phyloP scores from a whole-genome alignment of 257 asterid species.

The Lantana camara region DNA sequence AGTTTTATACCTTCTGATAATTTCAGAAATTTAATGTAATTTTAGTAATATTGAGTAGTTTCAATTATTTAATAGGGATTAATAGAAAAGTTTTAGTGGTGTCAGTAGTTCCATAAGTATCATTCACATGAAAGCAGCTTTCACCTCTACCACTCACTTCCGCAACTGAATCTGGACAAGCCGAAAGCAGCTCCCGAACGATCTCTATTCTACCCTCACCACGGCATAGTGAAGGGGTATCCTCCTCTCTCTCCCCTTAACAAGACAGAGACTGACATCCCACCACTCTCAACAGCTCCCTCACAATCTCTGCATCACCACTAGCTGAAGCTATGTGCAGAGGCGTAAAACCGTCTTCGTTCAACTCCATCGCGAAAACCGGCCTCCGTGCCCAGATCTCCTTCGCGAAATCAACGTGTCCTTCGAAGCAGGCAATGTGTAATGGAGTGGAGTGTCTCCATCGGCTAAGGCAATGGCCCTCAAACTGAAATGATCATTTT shows the following conservation, averaged over 20 bases:
- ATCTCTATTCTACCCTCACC: conserved; percentile 34
- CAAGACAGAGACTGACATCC: conserved; percentile 34
- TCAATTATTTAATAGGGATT: too few relatives aligned
- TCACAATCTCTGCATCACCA: conserved; percentile 41
- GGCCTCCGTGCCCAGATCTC: conserved; percentile 23
- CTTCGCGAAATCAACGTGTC: conserved; percentile 33
- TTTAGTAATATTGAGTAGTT: too few relatives aligned
- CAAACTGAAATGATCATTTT: conserved; percentile 27
- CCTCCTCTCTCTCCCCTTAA: conserved; percentile 39
- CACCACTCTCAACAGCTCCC: conserved; percentile 28
- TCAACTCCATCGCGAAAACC: conserved; percentile 21
- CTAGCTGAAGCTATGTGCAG: conserved; percentile 42
- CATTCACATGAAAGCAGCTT: conserved; percentile 37
- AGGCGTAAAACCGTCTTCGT: conserved; percentile 39
- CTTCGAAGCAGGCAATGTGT: conserved; percentile 40
- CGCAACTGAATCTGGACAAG: conserved; percentile 22
- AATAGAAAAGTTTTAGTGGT: too few relatives aligned
- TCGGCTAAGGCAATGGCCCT: conserved; percentile 5
- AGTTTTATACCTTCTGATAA: too few relatives aligned
- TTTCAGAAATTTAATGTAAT: too few relatives aligned
- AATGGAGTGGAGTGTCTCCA: conserved; percentile 37
- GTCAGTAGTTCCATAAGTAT: too few relatives aligned
- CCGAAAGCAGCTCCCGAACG: conserved; percentile 28
- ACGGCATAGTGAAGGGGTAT: conserved; percentile 48
- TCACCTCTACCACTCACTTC: conserved; percentile 43